A percentile compares a stretch with the other conserved stretches of the same genome.
phyloP scores from a whole-genome alignment of 2,329 filamentous ascomycete species.

The Talaromyces amestolkiae region DNA sequence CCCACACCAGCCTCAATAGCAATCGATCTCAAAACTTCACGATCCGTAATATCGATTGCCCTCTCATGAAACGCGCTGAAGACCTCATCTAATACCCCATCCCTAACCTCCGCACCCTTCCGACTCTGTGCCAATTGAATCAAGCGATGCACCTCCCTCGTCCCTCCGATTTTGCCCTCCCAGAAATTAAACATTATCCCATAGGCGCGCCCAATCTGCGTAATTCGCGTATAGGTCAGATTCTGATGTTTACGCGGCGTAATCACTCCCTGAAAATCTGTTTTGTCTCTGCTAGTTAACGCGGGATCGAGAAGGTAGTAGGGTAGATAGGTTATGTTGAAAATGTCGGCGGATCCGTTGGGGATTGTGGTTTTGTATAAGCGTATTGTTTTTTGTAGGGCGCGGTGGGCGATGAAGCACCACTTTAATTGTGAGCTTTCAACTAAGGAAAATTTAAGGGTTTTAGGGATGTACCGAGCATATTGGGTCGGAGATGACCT shows the following conservation, averaged over 20 bases:
- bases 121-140: conserved; percentile 14
- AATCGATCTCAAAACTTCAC: conserved; percentile 6
- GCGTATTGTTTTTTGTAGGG: conserved; percentile 1
- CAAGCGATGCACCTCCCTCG: conserved; percentile 14
- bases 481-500: conserved; percentile 12
- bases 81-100: neutral
- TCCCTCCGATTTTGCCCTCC: conserved; percentile 11
- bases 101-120: neutral
- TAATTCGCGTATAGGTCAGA: conserved; percentile 12
- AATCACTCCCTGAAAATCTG: conserved; percentile 1
- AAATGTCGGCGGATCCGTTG: conserved; percentile 14
- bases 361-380: conserved; percentile 13
- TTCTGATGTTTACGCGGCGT: neutral
- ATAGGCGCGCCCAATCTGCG: conserved; percentile 11
- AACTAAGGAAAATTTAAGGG: neutral
- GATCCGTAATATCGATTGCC: conserved; percentile 14
- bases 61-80: conserved; percentile 8
- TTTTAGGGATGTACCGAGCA: conserved; percentile 8
- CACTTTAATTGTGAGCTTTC: neutral
- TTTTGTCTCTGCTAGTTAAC: conserved; percentile 4
- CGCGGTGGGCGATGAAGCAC: conserved; percentile 16
- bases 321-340: conserved; percentile 15
- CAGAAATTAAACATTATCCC: conserved; percentile 13
- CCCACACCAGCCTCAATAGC: conserved; percentile 9
- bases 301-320: conserved; percentile 17